A percentile compares a stretch with the other conserved stretches of the same genome.
These are phyloP conservation scores for Coniochaeta sp. DNA, from an alignment of 2,329 filamentous ascomycete species.

Conservation along the genomic window DNA sequence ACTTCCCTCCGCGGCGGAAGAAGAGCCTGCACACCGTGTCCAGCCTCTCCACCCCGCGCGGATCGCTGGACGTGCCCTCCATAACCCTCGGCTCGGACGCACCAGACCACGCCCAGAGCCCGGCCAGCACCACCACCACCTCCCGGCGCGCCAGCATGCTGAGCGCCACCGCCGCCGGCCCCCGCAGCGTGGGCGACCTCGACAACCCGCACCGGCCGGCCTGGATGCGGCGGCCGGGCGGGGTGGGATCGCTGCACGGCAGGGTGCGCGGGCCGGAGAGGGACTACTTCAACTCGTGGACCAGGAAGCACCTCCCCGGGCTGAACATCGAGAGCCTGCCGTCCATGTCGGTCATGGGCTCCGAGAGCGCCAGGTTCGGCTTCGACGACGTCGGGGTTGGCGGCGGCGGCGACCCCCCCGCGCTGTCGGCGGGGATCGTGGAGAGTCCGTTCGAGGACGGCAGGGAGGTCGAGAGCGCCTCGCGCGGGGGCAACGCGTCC, in stretches of 20 bases:
- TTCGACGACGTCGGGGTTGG: conserved; percentile 37
- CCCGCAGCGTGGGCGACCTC: conserved; percentile 23
- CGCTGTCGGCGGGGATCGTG: conserved; percentile 29
- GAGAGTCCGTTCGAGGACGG: conserved; percentile 44
- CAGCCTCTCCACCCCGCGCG: conserved; percentile 57
- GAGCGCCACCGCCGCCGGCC: conserved; percentile 21
- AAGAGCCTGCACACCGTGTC: conserved; percentile 67
- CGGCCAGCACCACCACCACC: conserved; percentile 22
- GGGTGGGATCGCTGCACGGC: conserved; percentile 73
- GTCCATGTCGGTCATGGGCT: conserved; percentile 57
- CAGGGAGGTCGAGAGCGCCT: conserved; percentile 29
- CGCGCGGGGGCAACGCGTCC: conserved; percentile 24
- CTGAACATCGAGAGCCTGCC: conserved; percentile 63
- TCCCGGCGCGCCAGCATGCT: conserved; percentile 36
- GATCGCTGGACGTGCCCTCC: conserved; percentile 54
- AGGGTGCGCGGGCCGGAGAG: conserved; percentile 72
- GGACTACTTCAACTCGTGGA: conserved; percentile 77
- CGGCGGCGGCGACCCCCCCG: conserved; percentile 12
- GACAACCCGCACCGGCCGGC: conserved; percentile 32
- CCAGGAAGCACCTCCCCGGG: conserved; percentile 74
- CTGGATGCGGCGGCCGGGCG: conserved; percentile 77
- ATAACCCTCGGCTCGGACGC: conserved; percentile 26
- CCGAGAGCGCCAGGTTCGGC: conserved; percentile 51
- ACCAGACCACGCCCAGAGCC: conserved; percentile 17
- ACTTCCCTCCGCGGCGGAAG: conserved; percentile 85